Evolutionary conservation across 2,329 filamentous ascomycete genomes (phyloP).

Genomic region (Sarocladium oryzae): DNA sequence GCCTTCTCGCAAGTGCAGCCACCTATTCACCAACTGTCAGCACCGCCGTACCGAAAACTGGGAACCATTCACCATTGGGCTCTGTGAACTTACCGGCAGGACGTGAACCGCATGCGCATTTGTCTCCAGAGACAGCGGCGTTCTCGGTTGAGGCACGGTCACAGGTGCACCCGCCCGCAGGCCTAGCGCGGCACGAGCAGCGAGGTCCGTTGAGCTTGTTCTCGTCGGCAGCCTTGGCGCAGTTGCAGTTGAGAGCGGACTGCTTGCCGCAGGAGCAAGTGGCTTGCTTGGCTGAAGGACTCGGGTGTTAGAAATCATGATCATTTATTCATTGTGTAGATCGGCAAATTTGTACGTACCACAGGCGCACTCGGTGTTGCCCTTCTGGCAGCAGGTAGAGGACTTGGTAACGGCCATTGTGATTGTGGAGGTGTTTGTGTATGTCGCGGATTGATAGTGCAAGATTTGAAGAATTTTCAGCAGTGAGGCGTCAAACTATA

Average conservation of each 20-base stretch:
- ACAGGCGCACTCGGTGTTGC: constrained; percentile 46
- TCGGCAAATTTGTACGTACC: constrained; percentile 35
- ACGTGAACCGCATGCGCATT: constrained; percentile 73
- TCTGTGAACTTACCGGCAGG: constrained; percentile 52
- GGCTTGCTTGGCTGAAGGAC: constrained; percentile 50
- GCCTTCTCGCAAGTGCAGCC: constrained; percentile 81
- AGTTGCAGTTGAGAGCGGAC: constrained; percentile 78
- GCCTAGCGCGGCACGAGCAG: constrained; percentile 78
- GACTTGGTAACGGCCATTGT: constrained; percentile 30
- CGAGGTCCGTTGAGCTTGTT: constrained; percentile 67
- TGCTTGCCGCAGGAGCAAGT: constrained; percentile 88
- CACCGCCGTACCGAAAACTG: not conserved
- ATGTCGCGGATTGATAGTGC: too few species aligned
- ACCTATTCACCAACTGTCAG: constrained; percentile 30
- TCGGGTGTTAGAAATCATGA: constrained; percentile 11
- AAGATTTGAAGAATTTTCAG: too few species aligned
- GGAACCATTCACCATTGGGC: too few species aligned
- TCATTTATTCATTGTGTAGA: not conserved
- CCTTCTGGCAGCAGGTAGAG: constrained; percentile 52
- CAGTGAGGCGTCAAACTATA: too few species aligned
- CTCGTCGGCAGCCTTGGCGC: constrained; percentile 68
- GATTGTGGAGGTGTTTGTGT: constrained; percentile 11
- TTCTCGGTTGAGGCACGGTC: constrained; percentile 68
- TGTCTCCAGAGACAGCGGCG: constrained; percentile 45
- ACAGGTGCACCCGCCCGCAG: constrained; percentile 76